Evolutionary conservation across 78 protist species (phyloP), one percentile per base, ranked within the genome.

Genomic region (Protostelium mycophagum): DNA sequence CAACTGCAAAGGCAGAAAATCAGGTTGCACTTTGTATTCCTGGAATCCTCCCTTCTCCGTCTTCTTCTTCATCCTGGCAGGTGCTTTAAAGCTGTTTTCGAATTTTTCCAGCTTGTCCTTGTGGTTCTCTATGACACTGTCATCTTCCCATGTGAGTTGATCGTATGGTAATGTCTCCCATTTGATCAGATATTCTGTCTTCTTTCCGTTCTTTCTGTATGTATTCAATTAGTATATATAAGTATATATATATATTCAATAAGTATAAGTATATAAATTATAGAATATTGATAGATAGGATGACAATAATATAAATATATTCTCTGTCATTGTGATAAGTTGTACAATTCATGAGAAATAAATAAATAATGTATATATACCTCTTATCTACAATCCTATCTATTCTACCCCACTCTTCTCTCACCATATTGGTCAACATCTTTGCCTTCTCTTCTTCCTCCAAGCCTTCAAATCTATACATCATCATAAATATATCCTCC

Each of bases 131-230:
- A 31, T 36, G 38, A 93, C 90, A 9, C 88, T 92, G 36, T 93
- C 91, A 1, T 91, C 93, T 88, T 98, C 99, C 99, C 99, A 98
- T 5, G 99, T 97, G 35, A 91, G 89, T 23, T 90, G 92, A 29
- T 83, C 89, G 86, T 97, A 98, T 23, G 95, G 90, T 28, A 94
- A 85, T 0, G 91, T 90, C 1, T 28, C 16, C 98, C 98, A 98
- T 91, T 98, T 98, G 88, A 93, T 89, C n/a, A 97, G 73, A 87
- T 96, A 97, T 83, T 93, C 73, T 5, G 73, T 51, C 73, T 51
- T 51, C 31, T 51, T 16, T 5, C 73, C 73, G 73, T 16, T 51
- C 73, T 5, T 51, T 16, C 73, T 51, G 73, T 25, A n/a, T n/a
- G 73, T 51, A 25, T 51, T 51, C 73, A 51, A 16, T 51, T 5